Percentiles rank a stretch among this genome's conserved stretches.
These are phyloP conservation scores for Russula griseocarnosa DNA, from an alignment of 768 basidiomycete genomes.

Conservation along the genomic window DNA sequence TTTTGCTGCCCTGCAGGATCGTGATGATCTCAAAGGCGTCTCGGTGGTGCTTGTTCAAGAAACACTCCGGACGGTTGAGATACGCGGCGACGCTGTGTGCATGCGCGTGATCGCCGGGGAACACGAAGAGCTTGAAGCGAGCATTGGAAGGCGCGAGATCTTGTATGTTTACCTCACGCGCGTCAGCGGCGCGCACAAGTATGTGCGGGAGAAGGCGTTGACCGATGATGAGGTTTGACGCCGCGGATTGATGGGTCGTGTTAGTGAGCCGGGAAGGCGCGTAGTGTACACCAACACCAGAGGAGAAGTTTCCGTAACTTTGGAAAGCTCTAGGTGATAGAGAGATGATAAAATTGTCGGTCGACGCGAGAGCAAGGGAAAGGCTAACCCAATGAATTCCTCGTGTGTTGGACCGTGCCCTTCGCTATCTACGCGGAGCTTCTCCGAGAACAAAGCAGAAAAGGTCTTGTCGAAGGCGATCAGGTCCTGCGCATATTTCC, in stretches of 20 bases:
- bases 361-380: not conserved
- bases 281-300: slow-evolving; percentile 51
- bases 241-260: slow-evolving; percentile 37
- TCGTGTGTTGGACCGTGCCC: slow-evolving; percentile 47
- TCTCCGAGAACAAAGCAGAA: slow-evolving; percentile 51
- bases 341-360: not conserved
- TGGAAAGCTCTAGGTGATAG: slow-evolving; percentile 40
- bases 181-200: slow-evolving; percentile 47
- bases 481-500: slow-evolving; percentile 51
- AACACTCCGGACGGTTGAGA: slow-evolving; percentile 31
- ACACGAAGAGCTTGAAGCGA: slow-evolving; percentile 48
- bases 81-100: slow-evolving; percentile 33
- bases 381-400: slow-evolving; percentile 43
- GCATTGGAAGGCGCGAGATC: slow-evolving; percentile 47
- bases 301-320: slow-evolving; percentile 45
- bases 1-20: slow-evolving; percentile 35
- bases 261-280: slow-evolving; percentile 39
- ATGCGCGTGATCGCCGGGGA: slow-evolving; percentile 33
- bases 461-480: slow-evolving; percentile 52
- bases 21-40: slow-evolving; percentile 35
- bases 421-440: slow-evolving; percentile 41
- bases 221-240: slow-evolving; percentile 44
- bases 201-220: slow-evolving; percentile 48
- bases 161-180: slow-evolving; percentile 46
- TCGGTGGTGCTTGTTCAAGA: slow-evolving; percentile 29